A percentile compares a stretch with the other conserved stretches of the same genome.
Conservation (phyloP, 2,329 filamentous ascomycete species). For the Botrytis paeoniae region DNA sequence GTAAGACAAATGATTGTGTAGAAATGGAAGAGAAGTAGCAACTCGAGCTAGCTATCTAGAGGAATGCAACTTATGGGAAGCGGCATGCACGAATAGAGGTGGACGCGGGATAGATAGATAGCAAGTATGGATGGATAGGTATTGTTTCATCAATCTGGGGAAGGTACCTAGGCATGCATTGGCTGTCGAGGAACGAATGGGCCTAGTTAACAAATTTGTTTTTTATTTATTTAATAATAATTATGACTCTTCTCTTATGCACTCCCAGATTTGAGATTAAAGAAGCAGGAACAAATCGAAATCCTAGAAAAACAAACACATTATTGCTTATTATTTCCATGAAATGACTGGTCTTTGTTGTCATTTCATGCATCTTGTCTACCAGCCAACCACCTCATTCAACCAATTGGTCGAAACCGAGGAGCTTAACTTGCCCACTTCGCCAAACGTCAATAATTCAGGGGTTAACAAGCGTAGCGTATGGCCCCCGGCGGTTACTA, state of each 20-base stretch:
- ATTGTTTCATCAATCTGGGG: constrained; percentile 36
- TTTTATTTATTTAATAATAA: not conserved
- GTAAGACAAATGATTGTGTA: not conserved
- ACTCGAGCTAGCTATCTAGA: not conserved
- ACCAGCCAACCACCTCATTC: constrained; percentile 6
- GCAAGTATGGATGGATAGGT: not conserved
- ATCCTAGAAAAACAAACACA: not conserved
- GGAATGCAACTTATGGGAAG: constrained; percentile 18
- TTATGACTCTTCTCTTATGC: not conserved
- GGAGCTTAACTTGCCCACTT: not conserved
- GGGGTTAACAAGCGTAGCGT: not conserved
- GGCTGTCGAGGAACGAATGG: constrained; percentile 19
- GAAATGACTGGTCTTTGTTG: not conserved
- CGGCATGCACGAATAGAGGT: constrained; percentile 7
- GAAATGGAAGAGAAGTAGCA: not conserved
- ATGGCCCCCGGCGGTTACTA: not conserved
- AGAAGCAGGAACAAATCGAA: not conserved
- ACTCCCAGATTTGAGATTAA: not conserved
- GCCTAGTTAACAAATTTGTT: not conserved
- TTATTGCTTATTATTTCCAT: constrained; percentile 6
- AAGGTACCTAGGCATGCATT: constrained; percentile 29
- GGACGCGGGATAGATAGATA: not conserved
- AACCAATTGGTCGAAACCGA: not conserved
- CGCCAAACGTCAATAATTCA: constrained; percentile 4
- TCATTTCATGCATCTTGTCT: constrained; percentile 7